Base-by-base conservation (phyloP, 2,329 filamentous ascomycete species). In the Colletotrichum graminicola region DNA sequence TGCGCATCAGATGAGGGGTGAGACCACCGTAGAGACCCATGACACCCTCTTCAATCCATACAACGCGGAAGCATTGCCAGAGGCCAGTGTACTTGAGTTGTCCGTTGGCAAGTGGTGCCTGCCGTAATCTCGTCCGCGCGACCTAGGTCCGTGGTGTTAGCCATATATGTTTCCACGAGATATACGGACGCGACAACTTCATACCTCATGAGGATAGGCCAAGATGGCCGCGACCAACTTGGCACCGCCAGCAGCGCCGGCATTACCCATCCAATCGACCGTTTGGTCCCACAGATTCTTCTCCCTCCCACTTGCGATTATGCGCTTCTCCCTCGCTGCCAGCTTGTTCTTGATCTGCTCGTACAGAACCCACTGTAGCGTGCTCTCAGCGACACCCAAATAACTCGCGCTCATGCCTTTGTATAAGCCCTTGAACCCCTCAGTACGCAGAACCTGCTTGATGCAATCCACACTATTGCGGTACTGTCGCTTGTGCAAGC, bases 301-400 rank as follows among this genome's bases (percentile, higher is more conserved):
- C 47, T 87, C 84, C 55, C 90, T 85, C 1, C 92, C 92, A 83
- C 80, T 90, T 76, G 74, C 82, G 73, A 79, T 85, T 60, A 89
- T 86, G 62, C 82, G 84, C 76, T 86, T 86, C 80, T 93, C 92
- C 71, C 94, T 85, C 55, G 84, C 82, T 56, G 88, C 89, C 43
- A 98, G 84, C n/a, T 86, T 85, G 32, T 88, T 85, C 87, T 98
- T 98, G 86, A 97, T 91, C 80, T 95, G 92, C 83, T 98, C 95
- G 82, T 98, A 98, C 76, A 98, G 83, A 77, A 97, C 91, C 94
- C 94, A 97, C 80, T 98, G 95, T 77, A 97, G 82, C 6, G 95
- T 96, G 75, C 92, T 95, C 84, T 98, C 95, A 2, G 92, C 92
- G 26, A 97, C 94, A 32, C 95, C 95, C 0, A 98, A 85, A 79